Evolutionary conservation across 2,329 filamentous ascomycete species (phyloP).

Genomic region (Sporothrix variecibatus): DNA sequence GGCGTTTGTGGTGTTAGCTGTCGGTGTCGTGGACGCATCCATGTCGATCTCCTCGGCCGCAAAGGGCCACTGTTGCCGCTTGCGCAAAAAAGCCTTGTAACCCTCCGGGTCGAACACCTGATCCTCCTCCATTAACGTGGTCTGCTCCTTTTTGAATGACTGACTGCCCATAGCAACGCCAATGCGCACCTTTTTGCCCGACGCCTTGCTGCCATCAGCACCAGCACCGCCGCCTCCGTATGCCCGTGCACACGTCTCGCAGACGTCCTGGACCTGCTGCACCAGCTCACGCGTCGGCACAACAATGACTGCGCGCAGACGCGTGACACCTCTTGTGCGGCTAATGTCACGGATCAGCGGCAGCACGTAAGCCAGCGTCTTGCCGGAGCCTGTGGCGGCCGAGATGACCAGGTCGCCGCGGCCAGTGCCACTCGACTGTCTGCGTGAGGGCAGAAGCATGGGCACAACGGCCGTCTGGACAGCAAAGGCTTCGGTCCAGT

Average conservation of each 20-base stretch:
- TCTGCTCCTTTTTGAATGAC: conserved; percentile 66
- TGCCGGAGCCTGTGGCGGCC: conserved; percentile 92
- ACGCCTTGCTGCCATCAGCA: conserved; percentile 54
- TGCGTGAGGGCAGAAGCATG: conserved; percentile 67
- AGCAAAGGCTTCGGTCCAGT: conserved; percentile 71
- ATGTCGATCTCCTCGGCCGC: conserved; percentile 47
- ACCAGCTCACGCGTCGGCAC: conserved; percentile 91
- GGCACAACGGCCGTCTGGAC: conserved; percentile 81
- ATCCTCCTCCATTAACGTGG: conserved; percentile 48
- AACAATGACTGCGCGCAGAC: conserved; percentile 77
- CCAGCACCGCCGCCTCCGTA: conserved; percentile 52
- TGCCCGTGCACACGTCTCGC: conserved; percentile 69
- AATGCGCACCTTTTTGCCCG: conserved; percentile 59
- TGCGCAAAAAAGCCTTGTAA: conserved; percentile 45
- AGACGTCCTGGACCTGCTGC: conserved; percentile 77
- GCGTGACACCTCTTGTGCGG: conserved; percentile 53
- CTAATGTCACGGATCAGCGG: conserved; percentile 80
- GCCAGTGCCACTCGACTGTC: conserved; percentile 31
- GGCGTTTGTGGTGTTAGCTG: background rate
- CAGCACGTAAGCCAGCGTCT: conserved; percentile 87
- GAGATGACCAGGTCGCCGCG: conserved; percentile 85
- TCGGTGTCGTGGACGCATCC: background rate
- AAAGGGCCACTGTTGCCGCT: conserved; percentile 44
- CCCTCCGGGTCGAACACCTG: conserved; percentile 65
- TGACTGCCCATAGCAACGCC: conserved; percentile 83